Conservation (phyloP, 495 filamentous ascomycete species). For the Clohesyomyces aquaticus region DNA sequence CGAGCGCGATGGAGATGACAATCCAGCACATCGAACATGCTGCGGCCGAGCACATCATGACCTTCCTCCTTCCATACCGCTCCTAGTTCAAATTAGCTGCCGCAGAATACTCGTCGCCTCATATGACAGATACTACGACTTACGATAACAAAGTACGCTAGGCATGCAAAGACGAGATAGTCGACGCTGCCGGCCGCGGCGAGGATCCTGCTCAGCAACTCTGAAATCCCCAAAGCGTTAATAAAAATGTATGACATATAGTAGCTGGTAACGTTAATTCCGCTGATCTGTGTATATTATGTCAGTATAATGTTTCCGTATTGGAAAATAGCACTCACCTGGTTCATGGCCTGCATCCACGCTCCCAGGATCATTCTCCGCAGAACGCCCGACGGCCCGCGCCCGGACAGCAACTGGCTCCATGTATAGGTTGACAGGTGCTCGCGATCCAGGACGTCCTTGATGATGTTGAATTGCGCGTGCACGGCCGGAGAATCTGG, state of each 20-base stretch:
- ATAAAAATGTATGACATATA: constrained; percentile 45
- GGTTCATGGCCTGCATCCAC: constrained; percentile 46
- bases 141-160: constrained; percentile 46
- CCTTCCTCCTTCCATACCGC: constrained; percentile 36
- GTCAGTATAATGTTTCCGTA: too few relatives aligned
- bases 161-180: constrained; percentile 44
- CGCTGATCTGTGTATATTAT: not conserved
- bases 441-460: constrained; percentile 44
- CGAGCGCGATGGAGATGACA: constrained; percentile 44
- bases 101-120: too few relatives aligned
- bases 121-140: too few relatives aligned
- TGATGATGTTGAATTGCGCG: constrained; percentile 45
- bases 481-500: constrained; percentile 32
- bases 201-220: constrained; percentile 38
- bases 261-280: constrained; percentile 37
- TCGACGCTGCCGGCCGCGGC: constrained; percentile 43
- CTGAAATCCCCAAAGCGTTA: constrained; percentile 41
- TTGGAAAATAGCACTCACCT: constrained; percentile 38
- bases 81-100: too few relatives aligned
- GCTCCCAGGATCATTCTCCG: constrained; percentile 44
- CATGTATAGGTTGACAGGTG: constrained; percentile 42
- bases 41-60: constrained; percentile 44
- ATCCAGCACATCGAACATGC: constrained; percentile 46
- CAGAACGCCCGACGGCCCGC: constrained; percentile 40
- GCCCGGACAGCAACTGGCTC: constrained; percentile 42